These are phyloP conservation scores for Theileria sp. DNA, from an alignment of 169 alveolate genomes.

Conservation along the genomic window DNA sequence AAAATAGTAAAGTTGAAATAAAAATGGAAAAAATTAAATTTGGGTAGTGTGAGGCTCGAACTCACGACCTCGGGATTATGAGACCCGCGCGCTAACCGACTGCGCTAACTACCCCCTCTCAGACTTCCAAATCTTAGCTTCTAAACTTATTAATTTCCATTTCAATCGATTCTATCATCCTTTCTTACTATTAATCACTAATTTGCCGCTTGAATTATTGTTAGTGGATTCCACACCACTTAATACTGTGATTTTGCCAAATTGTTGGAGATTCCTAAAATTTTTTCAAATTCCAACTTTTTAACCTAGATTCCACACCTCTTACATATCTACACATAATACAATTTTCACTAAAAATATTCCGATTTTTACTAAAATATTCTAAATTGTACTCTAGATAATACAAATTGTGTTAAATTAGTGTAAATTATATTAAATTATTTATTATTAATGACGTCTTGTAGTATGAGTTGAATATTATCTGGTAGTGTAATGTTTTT, in stretches of 20 bases:
- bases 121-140: neutral
- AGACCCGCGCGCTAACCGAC: slow-evolving; percentile 93
- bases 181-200: too few relatives aligned
- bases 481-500: slow-evolving; percentile 37
- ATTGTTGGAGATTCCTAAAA: neutral
- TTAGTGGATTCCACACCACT: neutral
- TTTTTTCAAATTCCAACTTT: neutral
- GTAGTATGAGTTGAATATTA: slow-evolving; percentile 34
- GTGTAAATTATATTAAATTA: neutral
- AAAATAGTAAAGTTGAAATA: neutral
- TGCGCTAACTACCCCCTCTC: slow-evolving; percentile 84
- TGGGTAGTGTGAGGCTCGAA: slow-evolving; percentile 89
- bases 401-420: too few relatives aligned
- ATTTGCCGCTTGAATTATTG: too few relatives aligned
- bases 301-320: neutral
- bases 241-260: too few relatives aligned
- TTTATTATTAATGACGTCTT: neutral
- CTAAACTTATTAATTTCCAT: neutral
- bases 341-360: too few relatives aligned
- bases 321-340: too few relatives aligned
- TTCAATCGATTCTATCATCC: neutral
- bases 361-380: too few relatives aligned
- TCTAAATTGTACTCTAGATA: too few relatives aligned
- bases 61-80: slow-evolving; percentile 92
- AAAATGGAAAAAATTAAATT: neutral